These are phyloP conservation scores for Dactylellina sp. DNA, from an alignment of 2,329 filamentous ascomycete genomes.

Conservation along the genomic window DNA sequence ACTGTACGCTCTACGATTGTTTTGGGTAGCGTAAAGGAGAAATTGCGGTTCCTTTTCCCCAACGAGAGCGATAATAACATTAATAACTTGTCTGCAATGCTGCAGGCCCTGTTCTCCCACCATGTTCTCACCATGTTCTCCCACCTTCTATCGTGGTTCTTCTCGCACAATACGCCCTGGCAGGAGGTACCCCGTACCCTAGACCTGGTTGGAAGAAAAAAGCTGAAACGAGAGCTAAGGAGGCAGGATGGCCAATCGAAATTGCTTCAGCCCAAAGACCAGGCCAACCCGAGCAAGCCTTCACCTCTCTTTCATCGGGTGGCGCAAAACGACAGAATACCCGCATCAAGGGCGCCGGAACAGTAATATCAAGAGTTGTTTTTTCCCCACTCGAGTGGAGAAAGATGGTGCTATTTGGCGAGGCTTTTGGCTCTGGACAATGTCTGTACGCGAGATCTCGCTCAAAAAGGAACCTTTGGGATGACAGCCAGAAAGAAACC, in stretches of 20 bases:
- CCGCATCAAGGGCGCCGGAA: slow-evolving; percentile 38
- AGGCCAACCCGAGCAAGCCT: too few species aligned
- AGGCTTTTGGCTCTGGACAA: too few species aligned
- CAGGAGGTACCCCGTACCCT: slow-evolving; percentile 17
- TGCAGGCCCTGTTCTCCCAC: neutral
- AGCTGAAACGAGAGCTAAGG: slow-evolving; percentile 54
- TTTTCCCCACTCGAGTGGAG: slow-evolving; percentile 5
- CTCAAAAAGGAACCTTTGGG: slow-evolving; percentile 35
- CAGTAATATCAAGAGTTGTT: slow-evolving; percentile 9
- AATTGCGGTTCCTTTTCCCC: slow-evolving; percentile 6
- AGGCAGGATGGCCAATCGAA: slow-evolving; percentile 40
- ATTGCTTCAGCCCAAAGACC: slow-evolving; percentile 20
- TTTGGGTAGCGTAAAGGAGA: slow-evolving; percentile 49
- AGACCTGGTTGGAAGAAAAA: slow-evolving; percentile 40
- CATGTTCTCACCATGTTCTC: neutral
- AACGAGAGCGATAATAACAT: too few species aligned
- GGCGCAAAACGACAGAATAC: slow-evolving; percentile 51
- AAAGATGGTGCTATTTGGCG: too few species aligned
- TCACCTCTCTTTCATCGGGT: slow-evolving; percentile 15
- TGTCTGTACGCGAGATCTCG: too few species aligned
- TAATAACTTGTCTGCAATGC: too few species aligned
- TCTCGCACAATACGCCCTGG: slow-evolving; percentile 22
- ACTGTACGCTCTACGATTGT: slow-evolving; percentile 22
- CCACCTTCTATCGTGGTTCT: slow-evolving; percentile 34
- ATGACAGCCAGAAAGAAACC: slow-evolving; percentile 4